These are phyloP conservation scores for Eucalyptus marginata DNA, from an alignment of 345 rosid species.

Conservation along the genomic window DNA sequence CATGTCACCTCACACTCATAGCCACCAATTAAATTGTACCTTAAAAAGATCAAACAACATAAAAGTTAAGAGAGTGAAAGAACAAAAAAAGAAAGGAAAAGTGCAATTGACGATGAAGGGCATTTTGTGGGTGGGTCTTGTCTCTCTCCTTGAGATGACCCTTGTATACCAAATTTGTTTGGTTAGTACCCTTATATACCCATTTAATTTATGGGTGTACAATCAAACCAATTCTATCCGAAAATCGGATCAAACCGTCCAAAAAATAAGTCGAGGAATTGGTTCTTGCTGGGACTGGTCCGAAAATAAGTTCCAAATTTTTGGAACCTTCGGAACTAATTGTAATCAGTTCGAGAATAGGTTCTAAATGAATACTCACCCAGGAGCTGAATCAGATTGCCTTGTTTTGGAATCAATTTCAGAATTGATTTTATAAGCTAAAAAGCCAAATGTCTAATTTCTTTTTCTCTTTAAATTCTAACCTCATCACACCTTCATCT, in stretches of 20 bases:
- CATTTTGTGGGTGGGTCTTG: neutral
- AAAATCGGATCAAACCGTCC: rapidly evolving
- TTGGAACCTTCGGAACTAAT: too few relatives aligned
- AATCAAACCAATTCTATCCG: too few relatives aligned
- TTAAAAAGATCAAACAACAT: neutral
- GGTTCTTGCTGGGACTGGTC: rapidly evolving
- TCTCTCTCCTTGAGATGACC: neutral
- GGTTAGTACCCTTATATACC: neutral
- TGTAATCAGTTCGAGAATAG: rapidly evolving
- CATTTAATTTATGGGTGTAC: too few relatives aligned
- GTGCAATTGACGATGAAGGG: neutral
- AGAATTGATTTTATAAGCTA: too few relatives aligned
- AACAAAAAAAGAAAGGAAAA: neutral
- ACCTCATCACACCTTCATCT: too few relatives aligned
- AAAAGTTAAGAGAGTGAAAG: neutral
- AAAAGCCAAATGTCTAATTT: too few relatives aligned
- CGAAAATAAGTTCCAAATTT: too few relatives aligned
- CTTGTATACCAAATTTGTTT: neutral
- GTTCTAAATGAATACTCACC: too few relatives aligned
- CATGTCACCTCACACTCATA: neutral
- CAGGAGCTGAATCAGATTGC: rapidly evolving
- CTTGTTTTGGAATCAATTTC: rapidly evolving
- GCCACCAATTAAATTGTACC: neutral
- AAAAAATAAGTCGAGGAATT: too few relatives aligned
- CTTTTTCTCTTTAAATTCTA: too few relatives aligned